phyloP scores from a whole-genome alignment of 108 stramenopile genomes.

The Skeletonema grethae region DNA sequence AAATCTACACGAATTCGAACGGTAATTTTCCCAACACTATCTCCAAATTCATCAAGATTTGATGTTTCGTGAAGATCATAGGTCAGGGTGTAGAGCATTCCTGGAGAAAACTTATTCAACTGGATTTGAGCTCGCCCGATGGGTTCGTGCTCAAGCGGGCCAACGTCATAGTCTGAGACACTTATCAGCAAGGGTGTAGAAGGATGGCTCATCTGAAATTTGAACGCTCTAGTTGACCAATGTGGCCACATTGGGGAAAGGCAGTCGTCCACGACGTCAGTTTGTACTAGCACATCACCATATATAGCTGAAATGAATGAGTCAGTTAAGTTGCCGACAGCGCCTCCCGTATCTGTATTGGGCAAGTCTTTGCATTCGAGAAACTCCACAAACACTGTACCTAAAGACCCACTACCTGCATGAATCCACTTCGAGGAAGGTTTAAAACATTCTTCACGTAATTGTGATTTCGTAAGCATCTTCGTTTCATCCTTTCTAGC shows the following conservation, averaged over 20 bases:
- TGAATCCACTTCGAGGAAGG: slow-evolving; percentile 69
- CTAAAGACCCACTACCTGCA: slow-evolving; percentile 56
- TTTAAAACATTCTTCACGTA: slow-evolving; percentile 49
- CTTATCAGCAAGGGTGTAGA: slow-evolving; percentile 56
- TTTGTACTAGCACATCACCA: slow-evolving; percentile 57
- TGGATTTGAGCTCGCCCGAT: slow-evolving; percentile 68
- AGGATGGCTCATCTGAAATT: slow-evolving; percentile 66
- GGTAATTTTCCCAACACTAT: slow-evolving; percentile 63
- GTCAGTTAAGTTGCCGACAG: slow-evolving; percentile 64
- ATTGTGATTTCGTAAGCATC: slow-evolving; percentile 52
- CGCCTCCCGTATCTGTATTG: slow-evolving; percentile 64
- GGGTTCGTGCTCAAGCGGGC: slow-evolving; percentile 55
- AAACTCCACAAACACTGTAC: slow-evolving; percentile 62
- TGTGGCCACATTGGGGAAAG: slow-evolving; percentile 71
- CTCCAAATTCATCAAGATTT: slow-evolving; percentile 52
- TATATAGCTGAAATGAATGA: slow-evolving; percentile 51
- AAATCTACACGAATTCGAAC: slow-evolving; percentile 62
- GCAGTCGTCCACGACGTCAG: slow-evolving; percentile 67
- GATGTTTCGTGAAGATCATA: slow-evolving; percentile 63
- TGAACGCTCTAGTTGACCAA: slow-evolving; percentile 74
- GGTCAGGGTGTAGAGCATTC: slow-evolving; percentile 58
- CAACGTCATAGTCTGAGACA: slow-evolving; percentile 66
- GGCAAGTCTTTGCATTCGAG: slow-evolving; percentile 58
- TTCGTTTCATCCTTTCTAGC: slow-evolving; percentile 39
- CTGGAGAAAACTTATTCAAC: slow-evolving; percentile 54